Evolutionary conservation across 495 filamentous ascomycete species (phyloP).

Genomic region (Lophiotrema nucula): DNA sequence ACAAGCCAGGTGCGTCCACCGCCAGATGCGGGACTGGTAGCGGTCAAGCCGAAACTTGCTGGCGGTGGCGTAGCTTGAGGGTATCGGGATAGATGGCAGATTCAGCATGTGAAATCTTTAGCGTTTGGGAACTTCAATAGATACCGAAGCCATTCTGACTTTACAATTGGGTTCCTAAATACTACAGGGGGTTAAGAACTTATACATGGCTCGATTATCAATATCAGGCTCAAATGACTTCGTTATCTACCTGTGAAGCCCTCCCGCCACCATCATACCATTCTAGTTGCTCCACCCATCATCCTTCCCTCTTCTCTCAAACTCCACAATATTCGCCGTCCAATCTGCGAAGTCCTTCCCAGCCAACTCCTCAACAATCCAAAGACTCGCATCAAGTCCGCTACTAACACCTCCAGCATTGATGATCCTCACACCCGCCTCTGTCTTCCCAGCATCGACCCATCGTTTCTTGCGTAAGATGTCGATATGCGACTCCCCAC

Average conservation of each 20-base stretch:
- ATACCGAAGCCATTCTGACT: no score
- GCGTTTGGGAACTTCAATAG: background rate
- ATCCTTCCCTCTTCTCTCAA: conserved; percentile 22
- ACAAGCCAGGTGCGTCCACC: no score
- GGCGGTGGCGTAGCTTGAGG: no score
- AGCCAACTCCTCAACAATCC: conserved; percentile 14
- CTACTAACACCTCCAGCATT: conserved; percentile 27
- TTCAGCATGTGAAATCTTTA: background rate
- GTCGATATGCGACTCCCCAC: conserved; percentile 9
- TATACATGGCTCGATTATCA: no score
- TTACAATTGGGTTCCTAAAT: no score
- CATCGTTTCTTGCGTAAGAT: conserved; percentile 21
- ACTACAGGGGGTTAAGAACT: no score
- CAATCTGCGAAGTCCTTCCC: conserved; percentile 24
- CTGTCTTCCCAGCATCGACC: conserved; percentile 25
- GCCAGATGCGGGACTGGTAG: no score
- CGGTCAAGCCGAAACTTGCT: no score
- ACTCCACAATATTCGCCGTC: conserved; percentile 24
- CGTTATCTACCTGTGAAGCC: no score
- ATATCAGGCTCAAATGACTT: no score
- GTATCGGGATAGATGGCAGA: no score
- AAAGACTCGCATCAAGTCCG: conserved; percentile 27
- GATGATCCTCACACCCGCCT: conserved; percentile 23
- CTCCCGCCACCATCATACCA: no score
- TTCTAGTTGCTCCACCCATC: conserved; percentile 19